These are phyloP conservation scores for Picochlorum sp. DNA, from an alignment of 139 green algal species.

Conservation along the genomic window DNA sequence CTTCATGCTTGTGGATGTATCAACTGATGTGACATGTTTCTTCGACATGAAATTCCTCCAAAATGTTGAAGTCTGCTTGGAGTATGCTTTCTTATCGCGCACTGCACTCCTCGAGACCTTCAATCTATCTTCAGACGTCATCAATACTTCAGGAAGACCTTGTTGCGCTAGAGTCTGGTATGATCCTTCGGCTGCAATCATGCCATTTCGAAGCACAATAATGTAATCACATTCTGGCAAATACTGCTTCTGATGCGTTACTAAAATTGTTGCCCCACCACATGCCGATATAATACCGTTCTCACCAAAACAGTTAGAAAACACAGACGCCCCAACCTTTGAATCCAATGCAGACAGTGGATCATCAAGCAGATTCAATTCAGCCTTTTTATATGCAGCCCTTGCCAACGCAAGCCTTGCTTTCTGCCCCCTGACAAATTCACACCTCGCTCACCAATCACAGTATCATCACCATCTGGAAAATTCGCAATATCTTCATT, in stretches of 20 bases:
- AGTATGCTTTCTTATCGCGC: too few relatives aligned
- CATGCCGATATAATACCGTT: constrained; percentile 40
- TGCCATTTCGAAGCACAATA: constrained; percentile 58
- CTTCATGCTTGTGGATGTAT: constrained; percentile 4
- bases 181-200: constrained; percentile 37
- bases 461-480: constrained; percentile 65
- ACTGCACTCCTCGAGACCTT: too few relatives aligned
- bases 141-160: too few relatives aligned
- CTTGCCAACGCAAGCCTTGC: constrained; percentile 68
- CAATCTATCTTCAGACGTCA: too few relatives aligned
- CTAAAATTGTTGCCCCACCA: constrained; percentile 64
- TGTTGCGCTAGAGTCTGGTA: constrained; percentile 16
- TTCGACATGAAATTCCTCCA: not conserved
- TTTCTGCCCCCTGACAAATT: constrained; percentile 78
- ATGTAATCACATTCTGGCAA: constrained; percentile 69
- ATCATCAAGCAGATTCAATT: constrained; percentile 77
- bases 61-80: not conserved
- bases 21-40: not conserved
- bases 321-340: constrained; percentile 58
- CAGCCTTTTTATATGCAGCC: constrained; percentile 54
- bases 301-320: constrained; percentile 56
- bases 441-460: constrained; percentile 82
- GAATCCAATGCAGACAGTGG: constrained; percentile 79
- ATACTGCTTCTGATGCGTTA: constrained; percentile 85
- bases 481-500: constrained; percentile 60